Conservation (phyloP, 352 stramenopile species). For the Vaucheria bursata region DNA sequence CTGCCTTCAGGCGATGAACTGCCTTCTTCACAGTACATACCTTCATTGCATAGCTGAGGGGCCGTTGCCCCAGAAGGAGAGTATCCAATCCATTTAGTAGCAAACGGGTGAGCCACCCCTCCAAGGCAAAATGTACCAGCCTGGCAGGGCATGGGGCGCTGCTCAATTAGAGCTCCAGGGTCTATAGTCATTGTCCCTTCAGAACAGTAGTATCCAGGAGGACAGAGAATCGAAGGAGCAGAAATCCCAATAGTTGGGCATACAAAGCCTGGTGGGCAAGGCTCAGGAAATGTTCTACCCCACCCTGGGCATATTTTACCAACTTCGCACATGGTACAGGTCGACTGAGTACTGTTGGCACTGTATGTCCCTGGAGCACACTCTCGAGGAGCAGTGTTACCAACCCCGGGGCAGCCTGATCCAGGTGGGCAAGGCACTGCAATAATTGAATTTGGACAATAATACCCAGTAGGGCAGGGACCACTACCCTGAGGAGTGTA, state of each 20-base stretch:
- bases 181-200: conserved; percentile 80
- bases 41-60: conserved; percentile 85
- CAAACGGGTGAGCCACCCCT: conserved; percentile 80
- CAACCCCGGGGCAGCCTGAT: conserved; percentile 84
- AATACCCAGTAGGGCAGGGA: conserved; percentile 86
- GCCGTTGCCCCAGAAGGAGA: conserved; percentile 65
- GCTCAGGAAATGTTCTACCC: conserved; percentile 59
- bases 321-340: conserved; percentile 84
- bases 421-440: conserved; percentile 81
- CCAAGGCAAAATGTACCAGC: conserved; percentile 86
- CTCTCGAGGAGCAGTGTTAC: conserved; percentile 74
- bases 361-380: conserved; percentile 91
- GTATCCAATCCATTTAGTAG: conserved; percentile 76
- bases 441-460: conserved; percentile 75
- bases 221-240: conserved; percentile 76
- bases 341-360: conserved; percentile 62
- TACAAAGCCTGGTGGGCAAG: conserved; percentile 87
- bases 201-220: conserved; percentile 82
- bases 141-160: conserved; percentile 69
- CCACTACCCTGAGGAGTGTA: conserved; percentile 78
- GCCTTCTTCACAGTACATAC: conserved; percentile 78
- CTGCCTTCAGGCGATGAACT: conserved; percentile 67
- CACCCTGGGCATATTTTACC: conserved; percentile 82
- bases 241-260: conserved; percentile 81
- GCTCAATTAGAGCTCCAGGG: conserved; percentile 60